Evolutionary conservation across 169 alveolate species (phyloP), one percentile per base, ranked within the genome.

Genomic region (Plasmodium berghei): DNA sequence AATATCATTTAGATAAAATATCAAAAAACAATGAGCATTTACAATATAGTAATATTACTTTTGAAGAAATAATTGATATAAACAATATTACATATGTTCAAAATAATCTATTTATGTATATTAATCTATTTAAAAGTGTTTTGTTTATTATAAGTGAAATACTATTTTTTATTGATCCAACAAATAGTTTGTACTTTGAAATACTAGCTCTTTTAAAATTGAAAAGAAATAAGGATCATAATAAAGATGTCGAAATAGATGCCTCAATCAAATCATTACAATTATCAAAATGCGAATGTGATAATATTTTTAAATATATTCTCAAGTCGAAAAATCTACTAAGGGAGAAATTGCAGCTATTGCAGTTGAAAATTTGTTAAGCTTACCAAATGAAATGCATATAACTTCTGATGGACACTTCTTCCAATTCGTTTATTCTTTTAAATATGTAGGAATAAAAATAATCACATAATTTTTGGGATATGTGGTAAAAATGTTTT

Each of bases 131-230:
- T 72, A 80, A 80, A 80, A 80, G 90, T 67, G 73, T 80, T 64
- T 54, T 80, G 10, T 80, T 67, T 59, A 80, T 80, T 48, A 80
- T 80, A 42, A 80, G 90, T 80, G 90, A 80, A 80, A 80, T 80
- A 28, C 18, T 80, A 18, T 80, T 80, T 12, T 80, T 67, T 16
- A 61, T 71, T 24, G 90, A 80, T 9, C 90, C 90, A 22, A 67
- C 85, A 0, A 80, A 80, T 80, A 56, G 62, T 46, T 71, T 80
- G 49, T 80, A 80, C 18, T 69, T 80, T 14, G 85, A 80, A 40
- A 80, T 80, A 54, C 56, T 80, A 56, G 69, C 90, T 34, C 90
- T 80, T 26, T 67, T 80, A 67, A 80, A 80, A 59, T 67, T 80
- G 24, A 34, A 34, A 34, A 80, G 22, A 61, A 54, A 4, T 20